A percentile compares a stretch with the other conserved stretches of the same genome.
phyloP scores from a whole-genome alignment of 2,329 filamentous ascomycete species.

The Peltaster fructicola region DNA sequence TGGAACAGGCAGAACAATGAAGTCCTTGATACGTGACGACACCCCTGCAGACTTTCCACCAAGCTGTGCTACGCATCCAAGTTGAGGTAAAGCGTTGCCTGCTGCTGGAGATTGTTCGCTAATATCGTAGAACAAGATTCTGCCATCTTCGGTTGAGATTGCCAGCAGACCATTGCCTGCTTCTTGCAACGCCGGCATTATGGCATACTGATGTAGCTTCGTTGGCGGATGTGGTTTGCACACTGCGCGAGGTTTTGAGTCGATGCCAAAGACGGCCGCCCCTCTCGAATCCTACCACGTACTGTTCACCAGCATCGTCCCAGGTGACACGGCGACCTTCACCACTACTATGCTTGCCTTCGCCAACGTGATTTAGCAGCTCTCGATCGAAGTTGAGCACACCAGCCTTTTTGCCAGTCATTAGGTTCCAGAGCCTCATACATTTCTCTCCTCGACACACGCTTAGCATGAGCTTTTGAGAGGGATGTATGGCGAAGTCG shows the following conservation, averaged over 20 bases:
- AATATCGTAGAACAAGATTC: slow-evolving; percentile 69
- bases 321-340: slow-evolving; percentile 73
- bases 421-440: slow-evolving; percentile 91
- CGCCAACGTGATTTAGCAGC: slow-evolving; percentile 56
- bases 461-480: slow-evolving; percentile 89
- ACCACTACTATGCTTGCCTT: slow-evolving; percentile 58
- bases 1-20: slow-evolving; percentile 34
- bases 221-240: slow-evolving; percentile 49
- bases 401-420: slow-evolving; percentile 88
- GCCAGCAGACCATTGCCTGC: slow-evolving; percentile 37
- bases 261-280: slow-evolving; percentile 74
- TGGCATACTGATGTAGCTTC: slow-evolving; percentile 71
- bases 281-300: slow-evolving; percentile 74
- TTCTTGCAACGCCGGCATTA: slow-evolving; percentile 38
- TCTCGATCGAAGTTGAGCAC: slow-evolving; percentile 69
- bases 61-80: slow-evolving; percentile 48
- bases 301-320: slow-evolving; percentile 62
- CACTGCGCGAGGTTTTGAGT: slow-evolving; percentile 63
- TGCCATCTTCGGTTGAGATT: slow-evolving; percentile 78
- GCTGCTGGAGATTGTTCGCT: slow-evolving; percentile 25
- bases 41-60: slow-evolving; percentile 51
- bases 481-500: slow-evolving; percentile 87
- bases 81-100: slow-evolving; percentile 23
- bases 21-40: slow-evolving; percentile 69
- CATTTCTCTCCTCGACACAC: slow-evolving; percentile 78